These are phyloP conservation scores for Hansenula sp. DNA, from an alignment of 1,139 yeast species.

Conservation along the genomic window DNA sequence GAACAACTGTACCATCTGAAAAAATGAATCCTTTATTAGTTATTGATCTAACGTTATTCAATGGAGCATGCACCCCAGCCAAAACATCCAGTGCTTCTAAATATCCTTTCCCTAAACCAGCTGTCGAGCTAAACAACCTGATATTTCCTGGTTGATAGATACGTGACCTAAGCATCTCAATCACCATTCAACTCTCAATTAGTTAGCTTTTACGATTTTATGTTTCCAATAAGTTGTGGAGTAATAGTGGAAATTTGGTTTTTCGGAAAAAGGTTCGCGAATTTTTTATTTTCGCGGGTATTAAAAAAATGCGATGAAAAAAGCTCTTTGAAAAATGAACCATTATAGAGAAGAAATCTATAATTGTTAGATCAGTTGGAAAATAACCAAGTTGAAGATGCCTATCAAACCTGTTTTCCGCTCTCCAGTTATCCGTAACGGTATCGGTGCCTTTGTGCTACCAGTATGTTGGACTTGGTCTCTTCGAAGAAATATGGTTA, in stretches of 20 bases:
- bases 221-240: too few relatives aligned
- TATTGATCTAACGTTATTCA: constrained; percentile 42
- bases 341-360: not conserved
- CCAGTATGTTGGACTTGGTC: constrained; percentile 25
- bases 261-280: too few relatives aligned
- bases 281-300: not conserved
- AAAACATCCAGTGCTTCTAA: constrained; percentile 34
- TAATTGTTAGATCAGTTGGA: too few relatives aligned
- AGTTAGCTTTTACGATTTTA: too few relatives aligned
- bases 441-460: constrained; percentile 45
- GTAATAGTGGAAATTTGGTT: too few relatives aligned
- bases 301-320: not conserved
- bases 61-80: constrained; percentile 32
- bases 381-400: constrained; percentile 13
- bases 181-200: too few relatives aligned
- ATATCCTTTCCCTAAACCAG: constrained; percentile 6
- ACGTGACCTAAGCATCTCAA: too few relatives aligned
- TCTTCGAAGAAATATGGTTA: not conserved
- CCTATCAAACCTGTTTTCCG: constrained; percentile 34
- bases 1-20: constrained; percentile 41
- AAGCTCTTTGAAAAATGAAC: not conserved
- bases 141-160: too few relatives aligned
- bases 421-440: constrained; percentile 43
- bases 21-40: constrained; percentile 42
- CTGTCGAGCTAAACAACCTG: not conserved